Conservation (phyloP, 495 filamentous ascomycete species). For the Achaetomiella virescens region DNA sequence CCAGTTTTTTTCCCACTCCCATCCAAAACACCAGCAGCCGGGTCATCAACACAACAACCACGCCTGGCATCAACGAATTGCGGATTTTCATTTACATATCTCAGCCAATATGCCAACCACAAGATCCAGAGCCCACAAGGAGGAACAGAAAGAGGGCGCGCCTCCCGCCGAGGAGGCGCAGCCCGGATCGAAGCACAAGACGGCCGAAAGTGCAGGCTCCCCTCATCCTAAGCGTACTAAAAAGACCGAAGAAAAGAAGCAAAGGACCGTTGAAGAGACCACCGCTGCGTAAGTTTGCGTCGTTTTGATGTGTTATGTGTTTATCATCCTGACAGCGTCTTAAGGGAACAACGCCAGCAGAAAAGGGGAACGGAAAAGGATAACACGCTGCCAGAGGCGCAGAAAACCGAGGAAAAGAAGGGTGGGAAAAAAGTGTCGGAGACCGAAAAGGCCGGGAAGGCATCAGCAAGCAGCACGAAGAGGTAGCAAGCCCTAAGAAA, state of each 20-base stretch:
- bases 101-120: constrained; percentile 17
- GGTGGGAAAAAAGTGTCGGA: background rate
- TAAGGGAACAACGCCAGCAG: background rate
- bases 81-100: too few relatives aligned
- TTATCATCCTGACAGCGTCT: background rate
- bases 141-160: background rate
- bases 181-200: constrained; percentile 23
- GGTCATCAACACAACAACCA: too few relatives aligned
- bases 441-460: too few relatives aligned
- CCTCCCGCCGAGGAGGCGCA: constrained; percentile 12
- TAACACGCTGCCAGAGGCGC: background rate
- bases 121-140: constrained; percentile 16
- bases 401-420: background rate
- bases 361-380: background rate
- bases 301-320: background rate
- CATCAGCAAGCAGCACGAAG: constrained; percentile 1
- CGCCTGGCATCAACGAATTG: too few relatives aligned
- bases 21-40: too few relatives aligned
- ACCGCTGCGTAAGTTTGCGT: background rate
- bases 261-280: constrained; percentile 8
- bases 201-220: background rate
- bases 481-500: background rate
- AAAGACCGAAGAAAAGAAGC: constrained; percentile 5
- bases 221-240: constrained; percentile 19
- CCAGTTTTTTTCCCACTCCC: too few relatives aligned